Conservation (phyloP, 225 moss, liverwort and hornwort species). For the Bryum argenteum region DNA sequence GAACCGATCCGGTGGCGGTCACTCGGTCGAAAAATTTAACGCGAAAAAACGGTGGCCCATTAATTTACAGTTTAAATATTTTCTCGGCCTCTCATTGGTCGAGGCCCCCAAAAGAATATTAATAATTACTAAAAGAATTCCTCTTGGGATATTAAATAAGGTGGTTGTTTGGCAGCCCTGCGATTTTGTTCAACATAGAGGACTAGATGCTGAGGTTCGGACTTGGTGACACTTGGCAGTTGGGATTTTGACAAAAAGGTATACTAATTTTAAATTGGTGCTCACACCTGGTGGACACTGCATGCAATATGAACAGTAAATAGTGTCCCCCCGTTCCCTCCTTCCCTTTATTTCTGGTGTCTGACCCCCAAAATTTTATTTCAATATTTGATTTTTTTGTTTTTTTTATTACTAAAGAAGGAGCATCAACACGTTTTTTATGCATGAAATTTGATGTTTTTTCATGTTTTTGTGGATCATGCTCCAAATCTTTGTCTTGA, state of each 20-base stretch:
- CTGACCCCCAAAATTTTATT: not conserved
- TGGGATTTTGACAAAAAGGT: not conserved
- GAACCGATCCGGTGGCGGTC: conserved; percentile 9
- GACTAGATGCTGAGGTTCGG: not conserved
- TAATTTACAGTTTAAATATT: not conserved
- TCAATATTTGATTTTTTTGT: not conserved
- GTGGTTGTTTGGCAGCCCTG: not conserved
- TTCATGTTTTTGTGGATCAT: not conserved
- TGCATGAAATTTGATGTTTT: not conserved
- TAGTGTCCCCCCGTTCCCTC: too few species aligned
- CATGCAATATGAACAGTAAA: not conserved
- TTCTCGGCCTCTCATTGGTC: too few species aligned
- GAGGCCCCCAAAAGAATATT: not conserved
- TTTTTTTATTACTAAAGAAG: not conserved
- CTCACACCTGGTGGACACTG: conserved; percentile 14
- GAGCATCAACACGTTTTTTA: not conserved
- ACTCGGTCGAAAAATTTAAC: conserved; percentile 33
- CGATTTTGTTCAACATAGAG: not conserved
- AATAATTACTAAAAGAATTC: too few species aligned
- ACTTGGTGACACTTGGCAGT: conserved; percentile 27
- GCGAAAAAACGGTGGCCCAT: not conserved
- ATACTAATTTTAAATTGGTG: not conserved
- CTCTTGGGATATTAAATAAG: not conserved
- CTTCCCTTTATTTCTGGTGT: not conserved
- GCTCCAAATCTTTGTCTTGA: not conserved